These are phyloP conservation scores for Fonsecaea monophora DNA, from an alignment of 2,329 filamentous ascomycete genomes.

Conservation along the genomic window DNA sequence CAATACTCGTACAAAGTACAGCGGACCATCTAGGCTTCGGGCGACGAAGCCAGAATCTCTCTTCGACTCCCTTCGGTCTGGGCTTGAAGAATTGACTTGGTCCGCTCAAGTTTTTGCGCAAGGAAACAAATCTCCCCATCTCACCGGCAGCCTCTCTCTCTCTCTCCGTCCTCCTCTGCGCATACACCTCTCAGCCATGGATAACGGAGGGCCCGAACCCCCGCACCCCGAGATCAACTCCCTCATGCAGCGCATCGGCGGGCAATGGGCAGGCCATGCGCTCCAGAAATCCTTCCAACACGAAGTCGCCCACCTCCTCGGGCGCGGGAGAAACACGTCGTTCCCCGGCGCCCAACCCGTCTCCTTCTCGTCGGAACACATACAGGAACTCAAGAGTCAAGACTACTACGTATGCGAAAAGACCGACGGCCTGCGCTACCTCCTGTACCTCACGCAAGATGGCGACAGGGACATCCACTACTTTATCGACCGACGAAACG, in stretches of 20 bases:
- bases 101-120: not conserved
- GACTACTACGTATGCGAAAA: conserved; percentile 99
- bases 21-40: not conserved
- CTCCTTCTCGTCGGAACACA: conserved; percentile 81
- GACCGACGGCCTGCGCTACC: conserved; percentile 91
- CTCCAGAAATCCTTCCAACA: conserved; percentile 69
- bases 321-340: conserved; percentile 60
- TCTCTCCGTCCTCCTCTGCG: not conserved
- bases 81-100: not conserved
- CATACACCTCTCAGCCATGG: conserved; percentile 8
- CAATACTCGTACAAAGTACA: not conserved
- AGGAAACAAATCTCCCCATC: not conserved
- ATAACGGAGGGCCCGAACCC: conserved; percentile 1
- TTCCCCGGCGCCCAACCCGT: conserved; percentile 96
- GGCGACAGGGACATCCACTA: conserved; percentile 73
- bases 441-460: conserved; percentile 80
- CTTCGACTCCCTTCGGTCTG: not conserved
- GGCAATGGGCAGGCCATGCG: conserved; percentile 64
- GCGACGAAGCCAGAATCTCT: not conserved
- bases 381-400: conserved; percentile 78
- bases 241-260: conserved; percentile 45
- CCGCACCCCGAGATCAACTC: conserved; percentile 19
- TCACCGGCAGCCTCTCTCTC: not conserved
- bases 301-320: conserved; percentile 78
- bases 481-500: conserved; percentile 96